A percentile compares a stretch with the other conserved stretches of the same genome.
phyloP scores from a whole-genome alignment of 768 basidiomycete genomes.

The Rhodotorula toruloides region DNA sequence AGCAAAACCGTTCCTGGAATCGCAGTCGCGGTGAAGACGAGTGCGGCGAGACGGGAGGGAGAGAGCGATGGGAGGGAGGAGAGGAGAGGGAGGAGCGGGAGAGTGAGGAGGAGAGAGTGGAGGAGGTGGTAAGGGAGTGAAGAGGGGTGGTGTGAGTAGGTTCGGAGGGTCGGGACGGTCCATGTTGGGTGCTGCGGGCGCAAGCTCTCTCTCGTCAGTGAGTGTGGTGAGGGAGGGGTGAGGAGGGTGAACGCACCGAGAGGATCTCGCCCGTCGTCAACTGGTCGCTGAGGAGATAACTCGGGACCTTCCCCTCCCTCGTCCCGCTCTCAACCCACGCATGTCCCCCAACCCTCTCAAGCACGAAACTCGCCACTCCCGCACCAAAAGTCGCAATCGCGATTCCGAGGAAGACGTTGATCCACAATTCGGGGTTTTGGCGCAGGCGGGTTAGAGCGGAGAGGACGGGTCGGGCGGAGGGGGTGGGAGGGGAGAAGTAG shows the following conservation, averaged over 20 bases:
- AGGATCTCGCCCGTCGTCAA: slow-evolving; percentile 27
- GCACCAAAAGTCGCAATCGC: slow-evolving; percentile 10
- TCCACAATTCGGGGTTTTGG: slow-evolving; percentile 6
- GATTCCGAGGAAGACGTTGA: slow-evolving; percentile 22
- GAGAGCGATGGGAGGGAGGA: no score
- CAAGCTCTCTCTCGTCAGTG: background rate
- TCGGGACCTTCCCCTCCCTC: slow-evolving; percentile 20
- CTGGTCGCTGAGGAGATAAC: slow-evolving; percentile 15
- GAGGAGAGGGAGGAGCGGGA: no score
- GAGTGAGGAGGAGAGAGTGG: background rate
- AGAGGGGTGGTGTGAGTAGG: no score
- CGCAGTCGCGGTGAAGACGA: no score
- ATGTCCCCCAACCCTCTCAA: slow-evolving; percentile 18
- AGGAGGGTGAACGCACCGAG: slow-evolving; percentile 5
- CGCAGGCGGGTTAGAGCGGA: slow-evolving; percentile 13
- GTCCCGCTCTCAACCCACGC: slow-evolving; percentile 16
- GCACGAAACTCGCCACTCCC: slow-evolving; percentile 17
- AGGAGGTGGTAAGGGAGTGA: no score
- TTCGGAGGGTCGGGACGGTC: slow-evolving; percentile 10
- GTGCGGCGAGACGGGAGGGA: no score
- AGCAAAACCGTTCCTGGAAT: no score
- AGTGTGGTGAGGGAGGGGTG: background rate
- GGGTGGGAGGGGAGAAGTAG: slow-evolving; percentile 20
- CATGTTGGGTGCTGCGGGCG: slow-evolving; percentile 6
- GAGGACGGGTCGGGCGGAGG: slow-evolving; percentile 9